Base-by-base conservation (phyloP, 2,329 filamentous ascomycete species). In the Arachnomyces sp. region DNA sequence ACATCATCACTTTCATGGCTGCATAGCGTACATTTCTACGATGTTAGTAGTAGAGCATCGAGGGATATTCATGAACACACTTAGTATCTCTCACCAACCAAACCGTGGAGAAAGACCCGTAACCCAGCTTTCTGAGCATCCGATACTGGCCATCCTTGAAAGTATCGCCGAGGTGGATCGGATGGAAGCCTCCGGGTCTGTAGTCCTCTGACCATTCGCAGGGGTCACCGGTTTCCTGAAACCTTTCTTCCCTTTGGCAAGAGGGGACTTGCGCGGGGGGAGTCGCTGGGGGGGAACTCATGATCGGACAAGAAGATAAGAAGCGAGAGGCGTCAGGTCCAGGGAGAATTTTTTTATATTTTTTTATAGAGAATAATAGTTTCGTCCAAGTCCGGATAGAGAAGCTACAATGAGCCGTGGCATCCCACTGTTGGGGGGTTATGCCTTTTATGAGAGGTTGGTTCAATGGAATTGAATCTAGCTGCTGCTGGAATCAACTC, bases 111-210 rank as follows among this genome's bases (percentile, higher is more conserved):
- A 52, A 69, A 3, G 61, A 60, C 17, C 70, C 68, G 28, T 57
- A 65, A 25, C 68, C 68, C 28, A 72, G 50, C 50, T 73, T 73
- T 40, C 68, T 61, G 37, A 66, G 46, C 34, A 71, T 52, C 32
- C 56, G 54, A 45, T 73, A 73, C 28, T 64, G 61, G 14, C 55
- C 61, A 40, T 59, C 37, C 14, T 64, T 44, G 44, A 72, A 68
- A 1, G 48, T 39, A 38, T 72, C 65, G 15, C 65, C 66, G 3
- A 73, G 53, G 3, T 47, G 52, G 6, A 68, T 56, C 3, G 69
- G 67, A 49, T 72, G 66, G 39, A 62, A 71, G 15, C 67, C 65
- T 1, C 67, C 65, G 7, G 53, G 54, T 4, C 43, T 49, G 47
- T 71, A 70, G 18, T 9, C 8, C 34, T 36, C 34, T 11, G 8